Base-by-base conservation (phyloP, 2,329 filamentous ascomycete genomes). In the Apiospora aurea region DNA sequence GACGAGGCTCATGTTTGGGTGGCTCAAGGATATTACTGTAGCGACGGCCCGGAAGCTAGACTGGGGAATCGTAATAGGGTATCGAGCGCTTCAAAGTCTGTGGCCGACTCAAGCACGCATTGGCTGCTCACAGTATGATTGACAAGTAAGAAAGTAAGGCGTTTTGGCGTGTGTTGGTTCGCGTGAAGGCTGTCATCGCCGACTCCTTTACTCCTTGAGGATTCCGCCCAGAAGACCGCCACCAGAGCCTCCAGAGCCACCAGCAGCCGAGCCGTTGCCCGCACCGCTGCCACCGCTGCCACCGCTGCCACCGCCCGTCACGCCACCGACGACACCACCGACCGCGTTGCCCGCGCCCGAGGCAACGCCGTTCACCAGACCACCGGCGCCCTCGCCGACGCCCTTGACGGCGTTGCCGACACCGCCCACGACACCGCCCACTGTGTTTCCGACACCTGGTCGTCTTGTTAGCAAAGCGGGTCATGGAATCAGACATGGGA, bases 151-250 rank as follows among this genome's bases (percentile, higher is more conserved):
- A 7, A 16, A 47, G 16, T 21, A 21, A 18, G 44, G 44, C 13
- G 11, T 44, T 21, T 47, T 18, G 44, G 14, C 18, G 4, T 34
- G 34, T 34, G 34, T 34, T n/a, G n/a, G 34, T 34, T 34, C 34
- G 5, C 34, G 34, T 38, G 34, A 38, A 5, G 34, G 26, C 6
- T 38, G 34, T 38, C 44, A 21, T 21, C 4, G 44, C 16, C 44
- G 1, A 38, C 34, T 38, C 16, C 18, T 16, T 61, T 61, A 61
- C 29, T 61, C 53, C 53, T 61, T 61, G 29, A 61, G 53, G 53
- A 61, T 61, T n/a, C 53, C 53, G 53, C 53, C 53, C 16, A 61
- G 26, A 8, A 61, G 53, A 21, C 53, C 53, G 29, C 53, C 29
- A 13, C 29, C 7, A 16, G 44, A 21, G 44, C 44, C 44, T 4